Conservation (phyloP, 1,139 yeast genomes). For the Suhomyces kunorum region DNA sequence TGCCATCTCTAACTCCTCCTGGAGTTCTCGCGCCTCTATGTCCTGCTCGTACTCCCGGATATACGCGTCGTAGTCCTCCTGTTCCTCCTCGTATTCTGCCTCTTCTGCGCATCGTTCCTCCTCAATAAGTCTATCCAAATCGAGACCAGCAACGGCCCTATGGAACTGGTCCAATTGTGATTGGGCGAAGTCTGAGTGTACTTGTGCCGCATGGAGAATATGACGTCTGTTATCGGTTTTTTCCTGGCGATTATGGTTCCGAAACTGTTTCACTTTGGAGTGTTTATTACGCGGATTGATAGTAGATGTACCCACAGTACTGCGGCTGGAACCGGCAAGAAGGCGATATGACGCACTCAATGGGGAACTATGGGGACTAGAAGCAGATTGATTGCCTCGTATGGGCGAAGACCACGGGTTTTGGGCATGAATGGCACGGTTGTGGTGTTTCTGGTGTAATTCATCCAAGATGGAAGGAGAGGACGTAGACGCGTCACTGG, state of each 20-base stretch:
- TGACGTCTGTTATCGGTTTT: constrained; percentile 28
- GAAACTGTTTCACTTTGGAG: constrained; percentile 27
- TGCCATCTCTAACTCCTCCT: constrained; percentile 26
- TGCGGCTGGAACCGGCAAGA: constrained; percentile 4
- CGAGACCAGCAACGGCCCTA: constrained; percentile 21
- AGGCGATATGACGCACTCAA: constrained; percentile 4
- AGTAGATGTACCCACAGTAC: constrained; percentile 9
- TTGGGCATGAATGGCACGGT: constrained; percentile 11
- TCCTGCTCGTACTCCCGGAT: constrained; percentile 19
- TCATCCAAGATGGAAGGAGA: constrained; percentile 13
- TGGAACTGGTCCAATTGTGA: constrained; percentile 22
- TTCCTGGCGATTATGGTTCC: constrained; percentile 33
- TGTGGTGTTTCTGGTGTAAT: constrained; percentile 14
- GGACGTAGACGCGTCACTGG: background rate
- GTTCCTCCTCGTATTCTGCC: constrained; percentile 10
- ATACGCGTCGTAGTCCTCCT: constrained; percentile 14
- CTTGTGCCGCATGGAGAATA: constrained; percentile 27
- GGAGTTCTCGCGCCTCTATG: constrained; percentile 20
- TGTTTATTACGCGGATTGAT: constrained; percentile 32
- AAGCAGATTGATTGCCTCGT: background rate
- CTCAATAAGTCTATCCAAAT: constrained; percentile 32
- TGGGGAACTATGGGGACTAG: constrained; percentile 2
- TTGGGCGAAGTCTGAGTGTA: constrained; percentile 19
- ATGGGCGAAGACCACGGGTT: constrained; percentile 13
- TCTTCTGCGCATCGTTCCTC: constrained; percentile 29